Conservation (phyloP, 805 yeast genomes). For the Cephaloascus fragrans region DNA sequence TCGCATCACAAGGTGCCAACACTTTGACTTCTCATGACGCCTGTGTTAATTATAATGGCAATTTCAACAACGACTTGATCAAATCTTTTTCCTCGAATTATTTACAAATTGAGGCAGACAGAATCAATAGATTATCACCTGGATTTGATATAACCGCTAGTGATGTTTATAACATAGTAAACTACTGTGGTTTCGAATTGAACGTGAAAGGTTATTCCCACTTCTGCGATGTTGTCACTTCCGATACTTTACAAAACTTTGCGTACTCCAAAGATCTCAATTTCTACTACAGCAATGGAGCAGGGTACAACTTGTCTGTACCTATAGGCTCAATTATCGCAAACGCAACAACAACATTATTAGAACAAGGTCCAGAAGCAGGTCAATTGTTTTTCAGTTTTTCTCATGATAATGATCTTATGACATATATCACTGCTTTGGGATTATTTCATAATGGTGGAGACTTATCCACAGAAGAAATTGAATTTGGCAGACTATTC, state of each 20-base stretch:
- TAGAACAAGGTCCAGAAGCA: slow-evolving; percentile 38
- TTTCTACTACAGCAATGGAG: slow-evolving; percentile 54
- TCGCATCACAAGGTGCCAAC: slow-evolving; percentile 40
- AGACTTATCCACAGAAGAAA: slow-evolving; percentile 33
- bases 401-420: slow-evolving; percentile 65
- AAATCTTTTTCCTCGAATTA: slow-evolving; percentile 31
- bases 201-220: slow-evolving; percentile 59
- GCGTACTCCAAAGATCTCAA: slow-evolving; percentile 52
- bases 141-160: slow-evolving; percentile 39
- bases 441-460: slow-evolving; percentile 39
- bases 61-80: slow-evolving; percentile 15
- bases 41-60: slow-evolving; percentile 27
- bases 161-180: slow-evolving; percentile 46
- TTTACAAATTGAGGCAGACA: slow-evolving; percentile 41
- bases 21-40: slow-evolving; percentile 45
- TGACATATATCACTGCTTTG: slow-evolving; percentile 52
- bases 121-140: slow-evolving; percentile 47
- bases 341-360: slow-evolving; percentile 38
- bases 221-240: slow-evolving; percentile 60
- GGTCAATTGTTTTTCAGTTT: slow-evolving; percentile 61
- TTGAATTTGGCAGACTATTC: slow-evolving; percentile 39
- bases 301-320: slow-evolving; percentile 48
- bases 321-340: slow-evolving; percentile 51
- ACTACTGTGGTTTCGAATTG: slow-evolving; percentile 67
- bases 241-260: slow-evolving; percentile 53